Base-by-base conservation (phyloP, 1,284 basidiomycete genomes). In the Irpex sp. region DNA sequence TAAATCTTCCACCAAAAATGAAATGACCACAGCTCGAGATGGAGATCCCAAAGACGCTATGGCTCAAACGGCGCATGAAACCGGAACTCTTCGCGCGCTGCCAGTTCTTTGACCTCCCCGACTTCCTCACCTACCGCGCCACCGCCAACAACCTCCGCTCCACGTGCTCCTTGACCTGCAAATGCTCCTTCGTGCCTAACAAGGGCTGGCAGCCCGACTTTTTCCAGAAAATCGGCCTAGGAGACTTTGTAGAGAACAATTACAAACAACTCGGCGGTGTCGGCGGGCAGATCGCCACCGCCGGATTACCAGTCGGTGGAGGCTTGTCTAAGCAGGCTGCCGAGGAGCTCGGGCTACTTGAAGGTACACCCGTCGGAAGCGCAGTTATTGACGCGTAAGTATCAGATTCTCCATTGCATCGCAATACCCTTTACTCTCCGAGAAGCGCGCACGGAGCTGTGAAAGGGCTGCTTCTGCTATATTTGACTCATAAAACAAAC, bases 51-150 rank as follows among this genome's bases (percentile, higher is more conserved):
- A 98, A 98, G 78, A 91, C 96, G 9, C 87, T 98, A 38, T 99
- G 97, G 97, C 82, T 99, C 55, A 97, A 96, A 77, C 89, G 88
- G 65, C 84, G 94, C 78, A 96, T 98, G 94, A 75, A 85, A 1
- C 73, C 84, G 0, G 79, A 84, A 11, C 80, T 81, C n/a, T 99
- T 99, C 78, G 80, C 86, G 55, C 79, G 84, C 59, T 95, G 91
- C 78, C 91, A 94, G 76, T 97, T 99, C 81, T 99, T 97, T 76
- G 97, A 99, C 77, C 85, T 99, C 31, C 97, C 97, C 13, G 97
- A 99, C 78, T 98, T 90, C 79, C 85, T 99, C 61, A 97, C 97
- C 0, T 99, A 96, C 81, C 89, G 88, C 61, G 94, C 95, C 3
- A 99, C 97, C 1, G 83, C 82, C 21, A 83, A 87, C 65, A 81